phyloP scores from a whole-genome alignment of 176 grass and related monocot species.

The Echinochloa phyllopogon region DNA sequence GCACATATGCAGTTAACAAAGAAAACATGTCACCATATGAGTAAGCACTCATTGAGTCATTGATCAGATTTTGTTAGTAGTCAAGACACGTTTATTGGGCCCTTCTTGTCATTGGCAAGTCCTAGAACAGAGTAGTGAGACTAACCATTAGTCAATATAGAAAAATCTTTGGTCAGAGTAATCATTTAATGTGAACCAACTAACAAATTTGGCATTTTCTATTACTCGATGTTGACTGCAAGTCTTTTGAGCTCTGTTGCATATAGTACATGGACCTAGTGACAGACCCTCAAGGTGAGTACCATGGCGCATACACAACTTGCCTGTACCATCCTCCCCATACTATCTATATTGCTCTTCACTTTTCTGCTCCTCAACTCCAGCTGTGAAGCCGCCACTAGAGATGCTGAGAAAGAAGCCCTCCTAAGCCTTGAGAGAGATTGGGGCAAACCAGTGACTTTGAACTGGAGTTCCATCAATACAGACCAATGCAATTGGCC shows the following conservation, averaged over 20 bases:
- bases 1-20: too few relatives aligned
- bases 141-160: too few relatives aligned
- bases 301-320: background rate
- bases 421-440: background rate
- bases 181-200: too few relatives aligned
- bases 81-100: too few relatives aligned
- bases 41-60: too few relatives aligned
- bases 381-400: background rate
- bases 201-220: too few relatives aligned
- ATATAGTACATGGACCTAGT: background rate
- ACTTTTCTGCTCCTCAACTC: background rate
- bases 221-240: too few relatives aligned
- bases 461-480: background rate
- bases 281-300: background rate
- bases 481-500: constrained; percentile 2
- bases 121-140: too few relatives aligned
- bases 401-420: background rate
- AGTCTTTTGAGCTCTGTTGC: background rate
- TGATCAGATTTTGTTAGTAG: too few relatives aligned
- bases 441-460: background rate
- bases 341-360: background rate
- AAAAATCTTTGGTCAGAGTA: too few relatives aligned
- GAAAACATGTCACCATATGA: too few relatives aligned
- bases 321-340: background rate
- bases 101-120: too few relatives aligned